A percentile compares a stretch with the other conserved stretches of the same genome.
Evolutionary conservation across 2,329 filamentous ascomycete species (phyloP).

Genomic region (Ophiostoma triangulosporum): DNA sequence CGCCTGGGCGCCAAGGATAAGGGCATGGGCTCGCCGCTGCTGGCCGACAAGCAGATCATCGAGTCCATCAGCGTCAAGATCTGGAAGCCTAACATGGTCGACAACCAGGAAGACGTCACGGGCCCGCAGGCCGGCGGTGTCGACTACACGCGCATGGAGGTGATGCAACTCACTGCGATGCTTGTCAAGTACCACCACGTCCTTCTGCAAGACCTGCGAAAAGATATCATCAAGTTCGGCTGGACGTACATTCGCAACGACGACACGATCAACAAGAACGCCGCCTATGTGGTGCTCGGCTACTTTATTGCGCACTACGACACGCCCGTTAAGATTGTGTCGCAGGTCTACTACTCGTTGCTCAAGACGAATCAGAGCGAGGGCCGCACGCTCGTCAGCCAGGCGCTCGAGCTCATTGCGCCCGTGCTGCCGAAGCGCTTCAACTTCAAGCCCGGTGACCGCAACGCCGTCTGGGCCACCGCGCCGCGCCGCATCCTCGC

Average conservation of each 20-base stretch:
- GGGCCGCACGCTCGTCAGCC: constrained; percentile 79
- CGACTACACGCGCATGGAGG: constrained; percentile 90
- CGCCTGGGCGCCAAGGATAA: constrained; percentile 32
- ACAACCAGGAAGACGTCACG: constrained; percentile 63
- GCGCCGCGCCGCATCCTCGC: constrained; percentile 81
- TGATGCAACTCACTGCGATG: constrained; percentile 87
- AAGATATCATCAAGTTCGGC: constrained; percentile 97
- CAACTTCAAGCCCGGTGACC: constrained; percentile 56
- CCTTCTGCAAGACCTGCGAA: constrained; percentile 78
- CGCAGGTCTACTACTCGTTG: constrained; percentile 85
- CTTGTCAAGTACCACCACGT: constrained; percentile 88
- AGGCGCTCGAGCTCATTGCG: constrained; percentile 88
- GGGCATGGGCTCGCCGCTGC: constrained; percentile 40
- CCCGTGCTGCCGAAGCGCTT: constrained; percentile 83
- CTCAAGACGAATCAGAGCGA: constrained; percentile 91
- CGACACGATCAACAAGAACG: constrained; percentile 98
- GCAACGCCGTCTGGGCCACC: constrained; percentile 70
- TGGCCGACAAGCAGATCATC: constrained; percentile 78
- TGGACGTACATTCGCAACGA: constrained; percentile 99
- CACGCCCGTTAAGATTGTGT: constrained; percentile 88
- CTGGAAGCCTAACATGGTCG: constrained; percentile 79
- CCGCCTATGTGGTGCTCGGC: constrained; percentile 88
- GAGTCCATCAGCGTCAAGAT: constrained; percentile 85
- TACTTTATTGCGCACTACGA: constrained; percentile 98
- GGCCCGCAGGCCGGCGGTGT: constrained; percentile 67